Evolutionary conservation across 2,329 filamentous ascomycete genomes (phyloP), one percentile per base, ranked within the genome.

Genomic region (Cercospora zeina): DNA sequence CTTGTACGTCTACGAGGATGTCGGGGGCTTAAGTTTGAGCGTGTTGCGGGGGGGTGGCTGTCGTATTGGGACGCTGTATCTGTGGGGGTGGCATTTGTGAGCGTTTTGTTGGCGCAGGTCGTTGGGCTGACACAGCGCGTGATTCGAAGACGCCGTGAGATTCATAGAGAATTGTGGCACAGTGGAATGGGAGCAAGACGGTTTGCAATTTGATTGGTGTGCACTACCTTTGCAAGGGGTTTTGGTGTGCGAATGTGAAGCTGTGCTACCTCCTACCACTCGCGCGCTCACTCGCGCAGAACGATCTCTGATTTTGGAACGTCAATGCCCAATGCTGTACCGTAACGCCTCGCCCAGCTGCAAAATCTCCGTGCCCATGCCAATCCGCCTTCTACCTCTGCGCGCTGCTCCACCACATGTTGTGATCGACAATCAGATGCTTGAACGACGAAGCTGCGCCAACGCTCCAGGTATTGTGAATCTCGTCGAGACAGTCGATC

Each of bases 401-500:
- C 16, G 2, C 1, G 16, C 24, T 33, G 9, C 16, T 59, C 56
- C 45, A 59, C 56, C 56, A 53, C 56, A 59, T 51, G 8, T 16
- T 45, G 6, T 53, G 30, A 3, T 30, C 45, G 24, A 31, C 34
- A 9, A 50, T 24, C 56, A 59, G 19, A 19, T 39, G 11, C 14
- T 33, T 36, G 24, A 59, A 31, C n/a, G 19, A 27, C 14, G n/a
- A 33, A 14, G 56, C 47, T 16, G 14, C 30, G 13, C 11, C 14
- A 27, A 7, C 7, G 21, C 21, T 19, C 47, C 56, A 59, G 1
- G 9, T 21, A 4, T 36, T 30, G 16, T 21, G 31, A 11, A 59
- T 39, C 33, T 51, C 45, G 33, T 51, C 56, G 10, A 59, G 14
- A 33, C 56, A 59, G 21, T 59, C 56, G 3, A 31, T 30, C 56